Evolutionary conservation across 306 rosid species (phyloP), one percentile per base, ranked within the genome.

Genomic region (Cajanus cajan): DNA sequence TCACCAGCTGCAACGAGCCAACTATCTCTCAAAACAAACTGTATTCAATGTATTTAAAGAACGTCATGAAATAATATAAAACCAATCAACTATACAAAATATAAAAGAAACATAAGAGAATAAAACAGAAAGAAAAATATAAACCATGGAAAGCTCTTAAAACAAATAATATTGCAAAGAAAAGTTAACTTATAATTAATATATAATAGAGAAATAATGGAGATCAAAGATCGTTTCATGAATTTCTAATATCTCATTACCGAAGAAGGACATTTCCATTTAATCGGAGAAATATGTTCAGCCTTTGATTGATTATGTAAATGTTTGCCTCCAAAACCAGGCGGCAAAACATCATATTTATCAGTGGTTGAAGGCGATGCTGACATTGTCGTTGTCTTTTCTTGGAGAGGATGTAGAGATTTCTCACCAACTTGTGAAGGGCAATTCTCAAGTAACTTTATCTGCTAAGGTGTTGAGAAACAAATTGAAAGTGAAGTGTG

Each of bases 1-100:
- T 91, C 94, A 16, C 97, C 98, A 6, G 91, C 88, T 0, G 65
- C 91, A n/a, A 94, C 89, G 7, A 7, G 14, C 98, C 97, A 94
- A 44, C 78, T 11, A 44, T 6, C 4, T 62, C 65, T 69, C 72
- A 81, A 22, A 62, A 63, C 65, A 85, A 90, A 16, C 97, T 94
- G 88, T 39, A 43, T 68, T 15, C 14, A 19, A 80, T 31, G 52
- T 11, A 81, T 31, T 47, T 12, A 34, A 39, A 50, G 2, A 79
- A 59, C 40, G 3, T 63, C 9, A 76, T 18, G 19, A 25, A 68
- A 18, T 24, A 52, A 55, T n/a, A 71, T 2, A 28, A 15, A 47
- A 45, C 37, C 47, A 68, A 33, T 16, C 2, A 24, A 5, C 10
- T 34, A 45, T 13, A 44, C 12, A 72, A 43, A n/a, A 54, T 18